These are phyloP conservation scores for Ceratocystis colombiana DNA, from an alignment of 2,329 filamentous ascomycete species.

Conservation along the genomic window DNA sequence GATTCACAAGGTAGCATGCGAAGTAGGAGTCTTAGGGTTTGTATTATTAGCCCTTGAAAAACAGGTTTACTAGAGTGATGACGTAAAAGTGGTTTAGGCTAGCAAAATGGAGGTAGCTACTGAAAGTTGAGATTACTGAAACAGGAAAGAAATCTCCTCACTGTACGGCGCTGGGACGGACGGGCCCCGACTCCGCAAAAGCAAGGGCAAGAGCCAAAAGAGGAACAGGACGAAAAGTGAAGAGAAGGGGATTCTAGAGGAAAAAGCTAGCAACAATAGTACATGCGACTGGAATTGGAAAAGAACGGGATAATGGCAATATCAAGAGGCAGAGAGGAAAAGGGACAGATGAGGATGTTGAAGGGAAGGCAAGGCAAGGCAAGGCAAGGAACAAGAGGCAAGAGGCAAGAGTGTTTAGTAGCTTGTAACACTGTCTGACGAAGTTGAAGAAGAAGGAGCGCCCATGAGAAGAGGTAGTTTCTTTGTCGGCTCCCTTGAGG, in stretches of 20 bases:
- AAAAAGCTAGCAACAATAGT: neutral
- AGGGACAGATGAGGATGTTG: neutral
- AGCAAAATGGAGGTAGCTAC: neutral
- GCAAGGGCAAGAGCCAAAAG: neutral
- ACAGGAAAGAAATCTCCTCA: neutral
- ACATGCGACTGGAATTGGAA: neutral
- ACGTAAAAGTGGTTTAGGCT: too few relatives aligned
- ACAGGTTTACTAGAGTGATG: neutral
- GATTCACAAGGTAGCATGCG: neutral
- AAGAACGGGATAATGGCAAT: neutral
- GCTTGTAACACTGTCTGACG: neutral
- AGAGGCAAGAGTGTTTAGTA: neutral
- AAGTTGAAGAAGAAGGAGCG: constrained; percentile 4
- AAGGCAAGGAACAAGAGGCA: neutral
- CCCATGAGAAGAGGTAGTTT: constrained; percentile 8
- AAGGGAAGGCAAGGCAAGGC: neutral
- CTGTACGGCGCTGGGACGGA: neutral
- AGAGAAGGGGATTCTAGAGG: neutral
- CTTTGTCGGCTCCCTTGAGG: constrained; percentile 7
- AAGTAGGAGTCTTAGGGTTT: neutral
- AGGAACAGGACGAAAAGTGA: constrained; percentile 1
- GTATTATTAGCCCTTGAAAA: neutral
- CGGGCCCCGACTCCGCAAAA: neutral
- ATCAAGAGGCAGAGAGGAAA: constrained; percentile 1
- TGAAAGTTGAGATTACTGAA: neutral